phyloP scores from a whole-genome alignment of 2,329 filamentous ascomycete genomes.

The Neophaeococcomyces aloes region DNA sequence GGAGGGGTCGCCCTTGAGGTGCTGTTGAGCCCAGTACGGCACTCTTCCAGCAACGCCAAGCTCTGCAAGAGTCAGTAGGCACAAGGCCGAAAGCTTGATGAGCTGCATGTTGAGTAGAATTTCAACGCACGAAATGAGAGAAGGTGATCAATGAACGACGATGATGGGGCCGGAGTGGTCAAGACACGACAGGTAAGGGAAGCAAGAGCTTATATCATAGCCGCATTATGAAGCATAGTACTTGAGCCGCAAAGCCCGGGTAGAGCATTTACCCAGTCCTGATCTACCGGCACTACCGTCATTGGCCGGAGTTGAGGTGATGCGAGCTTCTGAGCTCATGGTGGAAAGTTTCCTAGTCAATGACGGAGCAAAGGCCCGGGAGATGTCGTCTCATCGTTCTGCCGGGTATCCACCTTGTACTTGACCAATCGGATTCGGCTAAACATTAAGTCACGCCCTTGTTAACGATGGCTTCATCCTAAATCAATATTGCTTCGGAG shows the following conservation, averaged over 20 bases:
- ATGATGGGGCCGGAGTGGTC: neutral
- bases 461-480: neutral
- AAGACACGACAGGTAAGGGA: neutral
- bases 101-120: constrained; percentile 4
- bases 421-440: neutral
- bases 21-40: constrained; percentile 25
- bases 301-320: constrained; percentile 1
- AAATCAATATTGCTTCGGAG: too few species aligned
- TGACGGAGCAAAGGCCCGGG: too few species aligned
- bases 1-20: constrained; percentile 25
- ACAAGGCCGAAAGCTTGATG: constrained; percentile 3
- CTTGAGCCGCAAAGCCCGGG: neutral
- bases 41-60: neutral
- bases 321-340: neutral
- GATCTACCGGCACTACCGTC: neutral
- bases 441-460: neutral
- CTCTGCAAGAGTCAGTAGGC: constrained; percentile 4
- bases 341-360: neutral
- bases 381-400: constrained; percentile 3
- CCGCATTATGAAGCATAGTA: neutral
- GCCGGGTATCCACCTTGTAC: neutral
- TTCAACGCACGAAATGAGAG: neutral
- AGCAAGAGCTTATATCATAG: neutral
- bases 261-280: neutral
- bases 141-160: neutral